Conservation (phyloP, 73 alveolate species). For the Blepharisma japonicum region DNA sequence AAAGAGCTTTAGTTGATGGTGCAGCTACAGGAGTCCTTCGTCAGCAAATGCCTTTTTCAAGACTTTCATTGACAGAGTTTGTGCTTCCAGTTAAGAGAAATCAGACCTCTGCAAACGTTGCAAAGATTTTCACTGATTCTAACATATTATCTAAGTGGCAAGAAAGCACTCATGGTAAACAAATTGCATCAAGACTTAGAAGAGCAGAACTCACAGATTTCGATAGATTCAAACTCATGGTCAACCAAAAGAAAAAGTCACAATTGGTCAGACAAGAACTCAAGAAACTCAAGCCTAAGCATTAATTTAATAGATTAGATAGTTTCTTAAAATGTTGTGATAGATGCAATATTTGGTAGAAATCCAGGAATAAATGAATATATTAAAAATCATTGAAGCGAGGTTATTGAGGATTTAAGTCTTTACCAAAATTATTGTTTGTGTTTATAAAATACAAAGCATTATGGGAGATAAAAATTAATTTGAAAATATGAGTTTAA, state of each 20-base stretch:
- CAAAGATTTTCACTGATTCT: slow-evolving; percentile 31
- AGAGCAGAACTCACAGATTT: slow-evolving; percentile 63
- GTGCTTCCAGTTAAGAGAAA: slow-evolving; percentile 60
- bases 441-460: no score
- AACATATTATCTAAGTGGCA: slow-evolving; percentile 53
- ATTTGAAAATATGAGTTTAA: no score
- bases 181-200: slow-evolving; percentile 40
- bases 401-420: no score
- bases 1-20: slow-evolving; percentile 74
- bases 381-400: no score
- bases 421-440: no score
- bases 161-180: slow-evolving; percentile 44
- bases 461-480: no score
- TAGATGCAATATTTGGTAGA: no score
- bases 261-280: neutral
- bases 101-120: slow-evolving; percentile 21
- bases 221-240: slow-evolving; percentile 60
- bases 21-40: slow-evolving; percentile 76
- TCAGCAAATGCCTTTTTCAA: slow-evolving; percentile 63
- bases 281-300: slow-evolving; percentile 25
- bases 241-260: slow-evolving; percentile 40
- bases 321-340: no score
- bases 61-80: slow-evolving; percentile 66
- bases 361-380: no score
- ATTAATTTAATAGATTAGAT: neutral